A percentile compares a stretch with the other conserved stretches of the same genome.
phyloP scores from a whole-genome alignment of 805 yeast genomes.

The Sporopachydermia lactativora region DNA sequence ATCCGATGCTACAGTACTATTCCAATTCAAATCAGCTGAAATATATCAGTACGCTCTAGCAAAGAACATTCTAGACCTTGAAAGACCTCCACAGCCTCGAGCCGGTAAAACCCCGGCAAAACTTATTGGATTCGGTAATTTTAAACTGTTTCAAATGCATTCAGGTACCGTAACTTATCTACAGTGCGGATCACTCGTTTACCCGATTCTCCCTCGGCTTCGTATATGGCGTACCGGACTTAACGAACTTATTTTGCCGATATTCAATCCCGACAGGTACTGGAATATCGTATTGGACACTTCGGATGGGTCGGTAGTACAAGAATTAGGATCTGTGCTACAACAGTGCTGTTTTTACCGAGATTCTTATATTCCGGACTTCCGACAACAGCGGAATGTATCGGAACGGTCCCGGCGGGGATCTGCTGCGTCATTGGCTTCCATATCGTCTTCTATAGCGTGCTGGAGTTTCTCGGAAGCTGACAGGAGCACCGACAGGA shows the following conservation, averaged over 20 bases:
- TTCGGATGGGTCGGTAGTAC: slow-evolving; percentile 7
- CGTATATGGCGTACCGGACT: slow-evolving; percentile 36
- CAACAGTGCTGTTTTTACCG: slow-evolving; percentile 27
- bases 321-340: slow-evolving; percentile 16
- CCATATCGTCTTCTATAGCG: no score
- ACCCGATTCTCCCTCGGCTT: slow-evolving; percentile 57
- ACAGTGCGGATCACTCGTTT: slow-evolving; percentile 55
- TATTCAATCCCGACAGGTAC: slow-evolving; percentile 62
- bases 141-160: slow-evolving; percentile 45
- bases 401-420: no score
- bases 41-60: not conserved
- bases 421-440: no score
- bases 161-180: slow-evolving; percentile 44
- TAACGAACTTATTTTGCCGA: slow-evolving; percentile 43
- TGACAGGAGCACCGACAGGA: no score
- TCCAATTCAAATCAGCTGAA: not conserved
- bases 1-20: slow-evolving; percentile 12
- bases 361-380: slow-evolving; percentile 24
- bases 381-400: no score
- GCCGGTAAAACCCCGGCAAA: no score
- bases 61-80: not conserved
- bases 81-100: not conserved
- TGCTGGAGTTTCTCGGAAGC: no score
- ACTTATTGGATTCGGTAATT: slow-evolving; percentile 25
- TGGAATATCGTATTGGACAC: slow-evolving; percentile 39